phyloP scores from a whole-genome alignment of 1,284 basidiomycete genomes.

The Phylloboletellus chloephorus region DNA sequence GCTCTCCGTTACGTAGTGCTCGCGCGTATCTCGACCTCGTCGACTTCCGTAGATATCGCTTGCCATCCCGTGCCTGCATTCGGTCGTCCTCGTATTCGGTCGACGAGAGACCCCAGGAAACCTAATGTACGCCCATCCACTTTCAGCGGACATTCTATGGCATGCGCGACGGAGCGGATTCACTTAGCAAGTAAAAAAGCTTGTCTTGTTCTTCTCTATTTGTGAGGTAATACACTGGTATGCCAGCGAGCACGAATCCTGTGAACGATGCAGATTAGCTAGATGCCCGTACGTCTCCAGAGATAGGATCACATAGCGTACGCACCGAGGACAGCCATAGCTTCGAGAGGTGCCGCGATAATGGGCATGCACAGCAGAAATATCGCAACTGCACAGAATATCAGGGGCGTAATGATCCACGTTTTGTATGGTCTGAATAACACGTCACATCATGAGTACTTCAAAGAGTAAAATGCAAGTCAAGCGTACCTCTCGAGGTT shows the following conservation, averaged over 20 bases:
- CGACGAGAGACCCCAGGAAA: conserved; percentile 39
- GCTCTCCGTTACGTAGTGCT: conserved; percentile 7
- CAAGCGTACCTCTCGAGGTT: conserved; percentile 65
- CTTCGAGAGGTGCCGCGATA: conserved; percentile 88
- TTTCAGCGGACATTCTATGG: conserved; percentile 4
- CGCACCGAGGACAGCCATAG: conserved; percentile 79
- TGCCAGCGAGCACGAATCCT: conserved; percentile 70
- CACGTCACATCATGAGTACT: neutral
- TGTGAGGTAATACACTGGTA: conserved; percentile 84
- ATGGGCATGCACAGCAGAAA: conserved; percentile 95
- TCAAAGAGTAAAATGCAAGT: neutral
- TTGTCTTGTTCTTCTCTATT: conserved; percentile 44
- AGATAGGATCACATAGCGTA: conserved; percentile 8
- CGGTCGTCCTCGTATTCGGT: conserved; percentile 47
- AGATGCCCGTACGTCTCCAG: neutral
- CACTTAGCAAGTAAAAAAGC: conserved; percentile 45
- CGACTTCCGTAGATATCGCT: conserved; percentile 66
- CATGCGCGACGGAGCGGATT: conserved; percentile 22
- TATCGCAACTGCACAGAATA: conserved; percentile 87
- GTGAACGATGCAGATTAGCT: conserved; percentile 5
- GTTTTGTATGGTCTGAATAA: conserved; percentile 80
- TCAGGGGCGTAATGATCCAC: conserved; percentile 86
- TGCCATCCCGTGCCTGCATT: conserved; percentile 61
- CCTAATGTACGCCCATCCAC: conserved; percentile 27
- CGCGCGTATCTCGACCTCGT: conserved; percentile 57